These are phyloP conservation scores for Syzygium jambos DNA, from an alignment of 345 rosid species.

Conservation along the genomic window DNA sequence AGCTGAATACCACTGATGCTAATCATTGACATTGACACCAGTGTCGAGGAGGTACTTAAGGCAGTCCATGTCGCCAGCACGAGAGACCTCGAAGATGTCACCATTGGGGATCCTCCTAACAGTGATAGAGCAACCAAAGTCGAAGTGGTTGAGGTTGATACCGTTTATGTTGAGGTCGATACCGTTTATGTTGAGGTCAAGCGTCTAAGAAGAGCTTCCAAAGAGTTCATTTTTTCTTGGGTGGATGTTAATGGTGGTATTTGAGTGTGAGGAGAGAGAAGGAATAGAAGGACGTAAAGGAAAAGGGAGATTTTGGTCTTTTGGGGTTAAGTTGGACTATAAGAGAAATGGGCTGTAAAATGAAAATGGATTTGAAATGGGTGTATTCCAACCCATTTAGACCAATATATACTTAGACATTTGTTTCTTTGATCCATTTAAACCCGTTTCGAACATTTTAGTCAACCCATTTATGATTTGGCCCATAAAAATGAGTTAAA, in stretches of 20 bases:
- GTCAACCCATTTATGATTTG: not conserved
- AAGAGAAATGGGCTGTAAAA: not conserved
- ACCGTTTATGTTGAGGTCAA: conserved; percentile 55
- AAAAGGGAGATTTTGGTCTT: not conserved
- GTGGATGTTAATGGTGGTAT: not conserved
- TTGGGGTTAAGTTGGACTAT: not conserved
- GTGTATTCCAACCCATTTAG: not conserved
- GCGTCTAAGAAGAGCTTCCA: not conserved
- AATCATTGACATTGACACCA: conserved; percentile 79
- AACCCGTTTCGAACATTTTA: not conserved
- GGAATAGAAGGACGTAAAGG: not conserved
- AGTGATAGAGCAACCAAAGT: conserved; percentile 54
- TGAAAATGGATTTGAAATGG: not conserved
- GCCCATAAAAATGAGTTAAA: not conserved
- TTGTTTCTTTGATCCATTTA: not conserved
- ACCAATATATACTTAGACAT: not conserved
- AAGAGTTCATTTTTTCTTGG: not conserved
- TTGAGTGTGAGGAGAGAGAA: no score
- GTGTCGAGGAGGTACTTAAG: conserved; percentile 45
- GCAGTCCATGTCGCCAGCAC: conserved; percentile 80
- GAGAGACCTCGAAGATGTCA: conserved; percentile 80
- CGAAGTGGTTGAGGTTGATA: conserved; percentile 66
- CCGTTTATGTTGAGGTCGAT: conserved; percentile 70
- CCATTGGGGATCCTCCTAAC: conserved; percentile 83
- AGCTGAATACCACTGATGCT: conserved; percentile 68